phyloP scores from a whole-genome alignment of 768 basidiomycete genomes.

The Suillus weaverae region DNA sequence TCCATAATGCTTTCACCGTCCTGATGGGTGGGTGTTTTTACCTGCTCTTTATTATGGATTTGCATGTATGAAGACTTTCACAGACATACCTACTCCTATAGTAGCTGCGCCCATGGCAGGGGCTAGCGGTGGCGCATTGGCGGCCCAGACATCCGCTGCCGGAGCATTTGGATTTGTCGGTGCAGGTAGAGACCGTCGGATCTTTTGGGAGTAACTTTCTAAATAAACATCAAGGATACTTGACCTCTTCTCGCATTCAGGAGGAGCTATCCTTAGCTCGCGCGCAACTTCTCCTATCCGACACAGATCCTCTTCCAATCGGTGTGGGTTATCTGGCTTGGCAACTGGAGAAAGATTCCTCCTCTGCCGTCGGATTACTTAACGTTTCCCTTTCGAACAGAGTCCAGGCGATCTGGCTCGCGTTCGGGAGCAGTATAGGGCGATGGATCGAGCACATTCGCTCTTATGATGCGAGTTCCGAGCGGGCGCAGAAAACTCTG shows the following conservation, averaged over 20 bases:
- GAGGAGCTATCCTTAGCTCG: conserved; percentile 58
- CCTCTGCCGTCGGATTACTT: conserved; percentile 43
- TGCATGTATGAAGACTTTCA: conserved; percentile 28
- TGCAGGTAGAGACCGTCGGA: conserved; percentile 42
- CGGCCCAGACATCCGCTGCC: conserved; percentile 59
- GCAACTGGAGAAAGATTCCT: conserved; percentile 56
- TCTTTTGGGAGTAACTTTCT: conserved; percentile 8
- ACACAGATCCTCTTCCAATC: conserved; percentile 45
- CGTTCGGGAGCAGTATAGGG: conserved; percentile 60
- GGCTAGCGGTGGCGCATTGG: conserved; percentile 60
- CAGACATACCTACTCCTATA: conserved; percentile 60
- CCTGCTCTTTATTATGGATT: neutral
- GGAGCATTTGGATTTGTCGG: conserved; percentile 79
- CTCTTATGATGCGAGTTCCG: conserved; percentile 46
- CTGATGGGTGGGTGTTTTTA: neutral
- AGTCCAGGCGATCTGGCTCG: conserved; percentile 71
- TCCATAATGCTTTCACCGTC: neutral
- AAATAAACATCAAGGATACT: conserved; percentile 43
- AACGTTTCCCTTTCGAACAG: conserved; percentile 50
- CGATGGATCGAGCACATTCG: conserved; percentile 65
- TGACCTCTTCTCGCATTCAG: conserved; percentile 42
- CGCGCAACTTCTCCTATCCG: conserved; percentile 34
- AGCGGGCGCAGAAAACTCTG: conserved; percentile 43
- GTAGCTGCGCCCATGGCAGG: conserved; percentile 72
- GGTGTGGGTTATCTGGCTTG: conserved; percentile 79